phyloP scores from a whole-genome alignment of 2,329 filamentous ascomycete genomes.

The Rachicladosporium sp. region DNA sequence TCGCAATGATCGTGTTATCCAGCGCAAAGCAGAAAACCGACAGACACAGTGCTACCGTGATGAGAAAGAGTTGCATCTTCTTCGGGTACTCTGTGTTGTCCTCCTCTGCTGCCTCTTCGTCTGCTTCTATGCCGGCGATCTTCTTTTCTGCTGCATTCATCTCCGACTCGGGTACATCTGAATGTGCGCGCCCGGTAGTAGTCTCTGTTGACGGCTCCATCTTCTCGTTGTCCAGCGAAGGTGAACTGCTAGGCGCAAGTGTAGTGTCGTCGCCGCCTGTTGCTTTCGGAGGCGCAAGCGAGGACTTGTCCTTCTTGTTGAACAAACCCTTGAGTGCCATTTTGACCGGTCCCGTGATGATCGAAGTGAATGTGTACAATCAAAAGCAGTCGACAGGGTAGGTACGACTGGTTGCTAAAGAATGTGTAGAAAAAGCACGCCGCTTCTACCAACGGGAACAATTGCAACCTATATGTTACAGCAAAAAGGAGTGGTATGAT shows the following conservation, averaged over 20 bases:
- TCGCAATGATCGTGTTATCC: constrained; percentile 25
- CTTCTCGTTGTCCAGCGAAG: constrained; percentile 3
- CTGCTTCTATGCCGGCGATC: neutral
- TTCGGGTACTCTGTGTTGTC: constrained; percentile 25
- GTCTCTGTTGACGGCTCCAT: constrained; percentile 1
- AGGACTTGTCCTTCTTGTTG: constrained; percentile 2
- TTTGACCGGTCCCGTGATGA: neutral
- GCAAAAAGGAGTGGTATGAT: no score
- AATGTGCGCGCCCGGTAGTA: neutral
- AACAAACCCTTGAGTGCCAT: constrained; percentile 4
- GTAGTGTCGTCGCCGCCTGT: constrained; percentile 5
- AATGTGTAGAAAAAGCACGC: no score
- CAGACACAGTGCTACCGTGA: constrained; percentile 26
- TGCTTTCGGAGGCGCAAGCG: constrained; percentile 1
- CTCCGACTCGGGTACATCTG: constrained; percentile 1
- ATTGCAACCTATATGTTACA: no score
- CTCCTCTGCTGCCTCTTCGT: constrained; percentile 9
- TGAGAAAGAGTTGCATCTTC: constrained; percentile 20
- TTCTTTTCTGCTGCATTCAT: neutral
- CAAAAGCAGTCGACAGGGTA: no score
- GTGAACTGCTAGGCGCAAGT: constrained; percentile 2
- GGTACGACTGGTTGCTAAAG: no score
- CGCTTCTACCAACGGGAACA: no score
- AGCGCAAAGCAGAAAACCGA: constrained; percentile 22
- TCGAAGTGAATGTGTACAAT: no score